phyloP scores from a whole-genome alignment of 2,329 filamentous ascomycete genomes.

The Mariannaea sp. region DNA sequence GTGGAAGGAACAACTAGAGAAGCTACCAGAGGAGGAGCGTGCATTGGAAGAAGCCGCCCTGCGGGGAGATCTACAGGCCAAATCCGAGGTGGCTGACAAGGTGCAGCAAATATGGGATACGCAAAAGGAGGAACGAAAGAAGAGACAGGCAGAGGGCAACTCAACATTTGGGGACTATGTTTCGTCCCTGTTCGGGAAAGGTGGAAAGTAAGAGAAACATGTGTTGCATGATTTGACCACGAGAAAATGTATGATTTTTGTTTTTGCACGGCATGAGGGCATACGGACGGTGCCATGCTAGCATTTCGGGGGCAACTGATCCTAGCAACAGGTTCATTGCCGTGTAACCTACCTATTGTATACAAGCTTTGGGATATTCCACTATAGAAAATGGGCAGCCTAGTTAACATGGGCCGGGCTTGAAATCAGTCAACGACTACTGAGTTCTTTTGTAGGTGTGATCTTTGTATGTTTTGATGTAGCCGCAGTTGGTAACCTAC shows the following conservation, averaged over 20 bases:
- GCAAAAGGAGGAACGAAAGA: slow-evolving; percentile 61
- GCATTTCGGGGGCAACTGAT: not conserved
- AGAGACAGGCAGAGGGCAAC: slow-evolving; percentile 43
- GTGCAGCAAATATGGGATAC: slow-evolving; percentile 48
- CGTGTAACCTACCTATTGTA: not conserved
- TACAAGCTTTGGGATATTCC: not conserved
- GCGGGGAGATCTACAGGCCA: slow-evolving; percentile 64
- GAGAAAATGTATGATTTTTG: slow-evolving; percentile 26
- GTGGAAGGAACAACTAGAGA: slow-evolving; percentile 61
- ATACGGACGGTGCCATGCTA: not conserved
- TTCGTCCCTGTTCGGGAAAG: slow-evolving; percentile 38
- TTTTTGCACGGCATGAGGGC: slow-evolving; percentile 24
- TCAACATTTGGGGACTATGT: slow-evolving; percentile 41
- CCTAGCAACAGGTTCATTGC: not conserved
- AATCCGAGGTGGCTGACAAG: slow-evolving; percentile 64
- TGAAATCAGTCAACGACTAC: no score
- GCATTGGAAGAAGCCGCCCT: slow-evolving; percentile 67
- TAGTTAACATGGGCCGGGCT: no score
- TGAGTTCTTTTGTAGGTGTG: no score
- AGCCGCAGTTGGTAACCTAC: no score
- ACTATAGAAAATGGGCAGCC: not conserved
- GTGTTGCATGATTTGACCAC: not conserved
- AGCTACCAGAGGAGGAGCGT: slow-evolving; percentile 62
- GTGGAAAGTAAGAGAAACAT: slow-evolving; percentile 31
- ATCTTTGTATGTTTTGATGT: no score